Base-by-base conservation (phyloP, 2,329 filamentous ascomycete genomes). In the Cladosporium sp. region DNA sequence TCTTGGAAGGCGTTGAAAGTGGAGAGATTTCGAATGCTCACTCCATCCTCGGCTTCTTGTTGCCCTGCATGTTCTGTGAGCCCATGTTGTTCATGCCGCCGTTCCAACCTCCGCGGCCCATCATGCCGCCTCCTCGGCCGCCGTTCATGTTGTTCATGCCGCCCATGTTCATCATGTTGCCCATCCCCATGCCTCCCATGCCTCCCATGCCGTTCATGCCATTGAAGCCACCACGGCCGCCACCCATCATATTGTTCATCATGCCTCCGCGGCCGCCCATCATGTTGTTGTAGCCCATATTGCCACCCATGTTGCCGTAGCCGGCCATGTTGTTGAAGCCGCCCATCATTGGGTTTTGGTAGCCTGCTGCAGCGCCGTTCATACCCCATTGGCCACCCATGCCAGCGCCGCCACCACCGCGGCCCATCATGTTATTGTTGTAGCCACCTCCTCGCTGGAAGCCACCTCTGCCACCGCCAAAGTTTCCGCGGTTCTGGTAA, bases 21-120 rank as follows among this genome's bases (percentile, higher is more conserved):
- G 15, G 15, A 0, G 1, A 6, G 11, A 30, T 2, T 20, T n/a
- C 1, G n/a, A 14, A 47, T 47, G 15, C 37, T 50, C 38, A 59
- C 49, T 59, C 56, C 47, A 59, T 52, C 37, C 61, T 61, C 55
- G 61, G 60, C 58, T 60, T 57, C 51, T 65, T 66, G 58, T 61
- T 62, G 22, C 79, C 78, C 71, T 77, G 75, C 75, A 80, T 80
- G 20, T 74, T 76, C 76, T 76, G 43, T 75, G 74, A 79, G 81
- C 82, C 20, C 49, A 56, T 51, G 40, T 37, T 40, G 38, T 52
- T 59, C 51, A 40, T 50, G 47, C 64, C 62, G 57, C 62, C 61
- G 50, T 63, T 61, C 28, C 67, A 70, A 6, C 63, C 63, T 42
- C 55, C 47, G 5, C 71, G 61, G 72, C 74, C 60, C 38, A 76